These are phyloP conservation scores for Lycium barbarum DNA, from an alignment of 257 asterid genomes.

Conservation along the genomic window DNA sequence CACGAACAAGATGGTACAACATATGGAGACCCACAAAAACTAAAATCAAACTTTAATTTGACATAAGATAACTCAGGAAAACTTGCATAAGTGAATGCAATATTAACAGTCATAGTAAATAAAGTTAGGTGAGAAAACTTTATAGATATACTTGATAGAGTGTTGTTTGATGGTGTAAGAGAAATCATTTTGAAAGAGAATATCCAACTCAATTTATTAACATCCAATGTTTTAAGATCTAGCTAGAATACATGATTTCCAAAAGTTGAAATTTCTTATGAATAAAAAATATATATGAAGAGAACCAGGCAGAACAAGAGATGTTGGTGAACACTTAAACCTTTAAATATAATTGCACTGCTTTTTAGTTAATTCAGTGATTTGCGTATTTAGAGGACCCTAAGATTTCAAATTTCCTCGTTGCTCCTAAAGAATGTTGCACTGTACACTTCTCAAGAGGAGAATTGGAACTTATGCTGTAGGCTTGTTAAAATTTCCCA, in stretches of 20 bases:
- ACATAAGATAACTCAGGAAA: not conserved
- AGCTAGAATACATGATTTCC: not conserved
- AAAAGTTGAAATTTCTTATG: not conserved
- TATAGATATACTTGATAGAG: not conserved
- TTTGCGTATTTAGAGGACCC: slow-evolving; percentile 33
- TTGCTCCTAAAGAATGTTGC: slow-evolving; percentile 36
- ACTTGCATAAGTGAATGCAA: not conserved
- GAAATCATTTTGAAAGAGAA: not conserved
- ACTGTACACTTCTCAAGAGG: slow-evolving; percentile 23
- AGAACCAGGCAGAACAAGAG: not conserved
- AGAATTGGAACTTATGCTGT: slow-evolving; percentile 22
- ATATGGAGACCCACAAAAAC: not conserved
- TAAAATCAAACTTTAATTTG: not conserved
- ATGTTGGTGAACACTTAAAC: not conserved
- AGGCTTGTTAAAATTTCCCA: slow-evolving; percentile 33
- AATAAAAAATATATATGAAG: too few species aligned
- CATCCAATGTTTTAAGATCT: not conserved
- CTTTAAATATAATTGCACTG: not conserved
- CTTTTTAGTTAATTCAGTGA: not conserved
- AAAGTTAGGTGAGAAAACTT: not conserved
- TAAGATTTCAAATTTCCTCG: slow-evolving; percentile 30
- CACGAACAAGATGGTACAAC: not conserved
- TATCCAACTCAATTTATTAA: not conserved
- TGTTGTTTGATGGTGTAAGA: not conserved
- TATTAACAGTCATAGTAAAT: not conserved